Percentiles rank a stretch among this genome's conserved stretches.
These are phyloP conservation scores for Rosellinia necatrix DNA, from an alignment of 2,329 filamentous ascomycete genomes.

Conservation along the genomic window DNA sequence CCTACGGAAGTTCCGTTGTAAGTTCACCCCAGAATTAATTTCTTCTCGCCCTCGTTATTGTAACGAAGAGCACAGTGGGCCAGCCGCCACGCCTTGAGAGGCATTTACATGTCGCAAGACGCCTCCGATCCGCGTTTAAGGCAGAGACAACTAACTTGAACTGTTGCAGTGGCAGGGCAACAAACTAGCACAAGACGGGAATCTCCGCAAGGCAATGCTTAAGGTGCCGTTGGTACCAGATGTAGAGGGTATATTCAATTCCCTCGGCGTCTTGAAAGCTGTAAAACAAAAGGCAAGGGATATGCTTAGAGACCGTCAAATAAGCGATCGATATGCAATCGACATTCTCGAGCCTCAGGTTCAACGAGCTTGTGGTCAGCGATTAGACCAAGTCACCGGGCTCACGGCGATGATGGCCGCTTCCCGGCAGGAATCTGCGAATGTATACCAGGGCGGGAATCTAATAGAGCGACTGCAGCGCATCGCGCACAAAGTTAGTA, in stretches of 20 bases:
- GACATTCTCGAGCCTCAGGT: slow-evolving; percentile 33
- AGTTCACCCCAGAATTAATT: background rate
- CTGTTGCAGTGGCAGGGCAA: slow-evolving; percentile 21
- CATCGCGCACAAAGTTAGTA: slow-evolving; percentile 4
- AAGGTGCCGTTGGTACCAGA: slow-evolving; percentile 15
- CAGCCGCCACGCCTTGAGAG: background rate
- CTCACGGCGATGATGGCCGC: slow-evolving; percentile 29
- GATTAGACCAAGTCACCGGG: slow-evolving; percentile 20
- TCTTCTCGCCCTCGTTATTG: background rate
- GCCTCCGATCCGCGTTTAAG: background rate
- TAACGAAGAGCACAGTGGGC: background rate
- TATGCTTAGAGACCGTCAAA: slow-evolving; percentile 21
- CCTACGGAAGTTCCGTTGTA: slow-evolving; percentile 31
- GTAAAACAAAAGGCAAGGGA: slow-evolving; percentile 19
- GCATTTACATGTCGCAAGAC: background rate
- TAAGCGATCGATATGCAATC: slow-evolving; percentile 27
- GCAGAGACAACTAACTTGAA: background rate
- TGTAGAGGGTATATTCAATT: slow-evolving; percentile 23
- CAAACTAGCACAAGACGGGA: slow-evolving; percentile 21
- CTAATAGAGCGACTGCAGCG: slow-evolving; percentile 15
- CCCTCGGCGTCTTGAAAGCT: slow-evolving; percentile 18
- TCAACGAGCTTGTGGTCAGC: slow-evolving; percentile 26
- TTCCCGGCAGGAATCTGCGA: slow-evolving; percentile 30
- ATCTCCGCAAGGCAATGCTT: slow-evolving; percentile 12
- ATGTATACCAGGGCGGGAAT: slow-evolving; percentile 28